These are phyloP conservation scores for Pharnaceum exiguum DNA, from an alignment of 148 eudicot species.

Conservation along the genomic window DNA sequence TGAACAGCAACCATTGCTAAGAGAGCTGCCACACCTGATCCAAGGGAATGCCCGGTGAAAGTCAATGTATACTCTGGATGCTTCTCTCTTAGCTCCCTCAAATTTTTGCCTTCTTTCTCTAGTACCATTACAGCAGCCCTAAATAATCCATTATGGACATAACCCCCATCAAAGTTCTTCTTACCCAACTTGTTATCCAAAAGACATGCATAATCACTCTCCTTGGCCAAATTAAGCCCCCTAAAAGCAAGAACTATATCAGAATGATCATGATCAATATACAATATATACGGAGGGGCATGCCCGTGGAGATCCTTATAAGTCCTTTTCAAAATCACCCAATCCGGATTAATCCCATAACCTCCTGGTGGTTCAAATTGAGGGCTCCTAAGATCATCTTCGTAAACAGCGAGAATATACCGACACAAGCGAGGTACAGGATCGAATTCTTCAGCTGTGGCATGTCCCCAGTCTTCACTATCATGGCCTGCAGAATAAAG, in stretches of 20 bases:
- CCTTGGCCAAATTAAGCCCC: slow-evolving; percentile 80
- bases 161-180: slow-evolving; percentile 88
- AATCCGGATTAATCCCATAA: slow-evolving; percentile 68
- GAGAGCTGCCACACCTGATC: slow-evolving; percentile 90
- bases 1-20: slow-evolving; percentile 73
- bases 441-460: slow-evolving; percentile 81
- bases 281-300: slow-evolving; percentile 75
- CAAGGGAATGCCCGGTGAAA: slow-evolving; percentile 87
- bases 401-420: slow-evolving; percentile 77
- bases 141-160: slow-evolving; percentile 86
- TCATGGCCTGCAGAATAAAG: slow-evolving; percentile 81
- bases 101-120: slow-evolving; percentile 59
- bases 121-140: slow-evolving; percentile 76
- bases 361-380: slow-evolving; percentile 79
- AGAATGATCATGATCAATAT: slow-evolving; percentile 67
- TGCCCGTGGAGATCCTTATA: slow-evolving; percentile 59
- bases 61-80: slow-evolving; percentile 74
- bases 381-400: slow-evolving; percentile 71
- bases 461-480: slow-evolving; percentile 80
- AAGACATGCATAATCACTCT: slow-evolving; percentile 79
- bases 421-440: slow-evolving; percentile 87
- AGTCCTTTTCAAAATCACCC: slow-evolving; percentile 40
- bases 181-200: slow-evolving; percentile 87
- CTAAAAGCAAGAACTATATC: slow-evolving; percentile 89
- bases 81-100: slow-evolving; percentile 60